Evolutionary conservation across 768 basidiomycete species (phyloP).

Genomic region (Phanerochaete carnosa): DNA sequence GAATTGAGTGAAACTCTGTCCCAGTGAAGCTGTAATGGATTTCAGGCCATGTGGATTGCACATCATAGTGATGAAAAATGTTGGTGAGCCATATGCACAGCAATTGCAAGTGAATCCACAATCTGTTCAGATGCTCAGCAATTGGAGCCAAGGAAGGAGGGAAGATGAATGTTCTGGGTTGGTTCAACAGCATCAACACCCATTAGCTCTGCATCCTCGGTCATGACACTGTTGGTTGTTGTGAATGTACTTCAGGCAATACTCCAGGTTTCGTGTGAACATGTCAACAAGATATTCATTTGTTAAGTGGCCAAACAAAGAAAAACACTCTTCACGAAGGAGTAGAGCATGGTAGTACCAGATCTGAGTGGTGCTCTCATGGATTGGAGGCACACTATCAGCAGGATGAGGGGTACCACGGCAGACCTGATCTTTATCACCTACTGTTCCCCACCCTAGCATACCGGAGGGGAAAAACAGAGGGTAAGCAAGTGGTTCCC

Average conservation of each 20-base stretch:
- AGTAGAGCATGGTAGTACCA: conserved; percentile 31
- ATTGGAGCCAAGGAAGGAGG: conserved; percentile 33
- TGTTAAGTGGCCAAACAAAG: conserved; percentile 30
- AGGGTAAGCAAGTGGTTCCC: conserved; percentile 37
- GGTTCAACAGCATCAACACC: conserved; percentile 17
- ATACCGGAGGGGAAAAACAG: conserved; percentile 34
- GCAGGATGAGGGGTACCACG: too few relatives aligned
- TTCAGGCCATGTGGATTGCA: conserved; percentile 40
- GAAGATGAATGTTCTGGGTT: conserved; percentile 32
- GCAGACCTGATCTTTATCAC: not conserved
- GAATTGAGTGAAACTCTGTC: too few relatives aligned
- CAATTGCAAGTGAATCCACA: conserved; percentile 35
- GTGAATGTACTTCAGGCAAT: conserved; percentile 30
- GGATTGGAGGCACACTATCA: too few relatives aligned
- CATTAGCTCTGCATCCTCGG: conserved; percentile 30
- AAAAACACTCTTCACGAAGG: conserved; percentile 29
- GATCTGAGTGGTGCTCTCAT: conserved; percentile 26
- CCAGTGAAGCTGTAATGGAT: too few relatives aligned
- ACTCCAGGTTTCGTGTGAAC: conserved; percentile 33
- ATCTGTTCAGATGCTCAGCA: conserved; percentile 36
- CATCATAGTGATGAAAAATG: conserved; percentile 38
- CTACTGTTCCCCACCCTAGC: conserved; percentile 30
- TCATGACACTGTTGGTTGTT: conserved; percentile 21
- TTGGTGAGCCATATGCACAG: conserved; percentile 26
- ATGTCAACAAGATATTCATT: conserved; percentile 38